phyloP scores from a whole-genome alignment of 805 yeast genomes.

The Saturnispora hagleri region DNA sequence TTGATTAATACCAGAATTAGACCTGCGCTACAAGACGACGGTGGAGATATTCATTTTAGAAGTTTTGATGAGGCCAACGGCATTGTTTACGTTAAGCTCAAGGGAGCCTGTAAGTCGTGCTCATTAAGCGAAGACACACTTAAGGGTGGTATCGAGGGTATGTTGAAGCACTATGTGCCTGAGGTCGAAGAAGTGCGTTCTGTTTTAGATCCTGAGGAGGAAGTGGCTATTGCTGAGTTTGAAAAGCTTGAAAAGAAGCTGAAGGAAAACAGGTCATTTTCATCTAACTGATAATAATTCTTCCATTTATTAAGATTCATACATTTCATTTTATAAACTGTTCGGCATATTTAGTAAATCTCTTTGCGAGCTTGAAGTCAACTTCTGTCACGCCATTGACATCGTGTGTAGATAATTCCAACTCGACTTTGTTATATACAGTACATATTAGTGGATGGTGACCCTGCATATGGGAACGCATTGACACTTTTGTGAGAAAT shows the following conservation, averaged over 20 bases:
- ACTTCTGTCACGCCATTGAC: constrained; percentile 40
- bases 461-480: constrained; percentile 46
- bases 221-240: constrained; percentile 65
- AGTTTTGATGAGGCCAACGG: constrained; percentile 48
- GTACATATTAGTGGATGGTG: constrained; percentile 69
- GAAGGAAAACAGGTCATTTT: constrained; percentile 21
- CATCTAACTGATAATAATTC: background rate
- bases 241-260: constrained; percentile 68
- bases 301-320: background rate
- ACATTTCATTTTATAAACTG: constrained; percentile 1
- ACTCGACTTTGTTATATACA: constrained; percentile 47
- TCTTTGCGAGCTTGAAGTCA: constrained; percentile 50
- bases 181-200: constrained; percentile 50
- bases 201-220: constrained; percentile 32
- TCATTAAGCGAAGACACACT: constrained; percentile 57
- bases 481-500: constrained; percentile 48
- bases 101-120: constrained; percentile 70
- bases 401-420: constrained; percentile 61
- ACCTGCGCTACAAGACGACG: constrained; percentile 70
- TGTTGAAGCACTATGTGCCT: constrained; percentile 62
- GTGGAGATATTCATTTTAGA: constrained; percentile 65
- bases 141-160: constrained; percentile 60
- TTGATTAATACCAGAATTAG: constrained; percentile 59
- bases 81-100: constrained; percentile 46
- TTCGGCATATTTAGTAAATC: constrained; percentile 32